Conservation (phyloP, 2,329 filamentous ascomycete species). For the Alternaria dauci region DNA sequence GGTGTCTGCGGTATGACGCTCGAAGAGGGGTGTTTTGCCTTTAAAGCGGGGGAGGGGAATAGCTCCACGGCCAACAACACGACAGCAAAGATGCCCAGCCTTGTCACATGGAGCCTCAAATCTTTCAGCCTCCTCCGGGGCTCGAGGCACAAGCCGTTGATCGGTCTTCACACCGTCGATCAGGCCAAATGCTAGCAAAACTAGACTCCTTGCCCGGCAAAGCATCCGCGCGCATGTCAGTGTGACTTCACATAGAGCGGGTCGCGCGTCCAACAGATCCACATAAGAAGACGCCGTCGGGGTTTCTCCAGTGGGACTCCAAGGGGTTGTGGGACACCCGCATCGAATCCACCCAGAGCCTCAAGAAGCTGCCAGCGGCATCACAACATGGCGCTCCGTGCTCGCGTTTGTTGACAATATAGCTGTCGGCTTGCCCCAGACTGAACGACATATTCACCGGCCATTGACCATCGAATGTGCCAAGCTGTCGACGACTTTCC, state of each 20-base stretch:
- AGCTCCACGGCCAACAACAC: conserved; percentile 21
- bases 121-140: conserved; percentile 34
- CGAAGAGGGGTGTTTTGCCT: conserved; percentile 33
- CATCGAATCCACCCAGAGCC: conserved; percentile 19
- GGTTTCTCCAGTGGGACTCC: conserved; percentile 17
- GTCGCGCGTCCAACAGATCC: conserved; percentile 28
- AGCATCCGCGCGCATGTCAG: conserved; percentile 32
- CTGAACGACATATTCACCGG: not conserved
- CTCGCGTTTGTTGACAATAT: not conserved
- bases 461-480: not conserved
- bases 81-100: conserved; percentile 25
- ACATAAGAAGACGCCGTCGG: conserved; percentile 17
- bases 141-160: conserved; percentile 28
- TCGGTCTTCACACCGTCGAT: conserved; percentile 24
- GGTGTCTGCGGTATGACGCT: conserved; percentile 36
- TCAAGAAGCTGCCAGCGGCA: conserved; percentile 7
- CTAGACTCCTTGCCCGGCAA: conserved; percentile 17
- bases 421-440: conserved; percentile 2
- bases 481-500: not conserved
- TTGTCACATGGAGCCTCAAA: conserved; percentile 35
- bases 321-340: conserved; percentile 17
- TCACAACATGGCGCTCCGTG: conserved; percentile 11
- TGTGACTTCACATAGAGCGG: conserved; percentile 38
- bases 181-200: conserved; percentile 16
- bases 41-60: conserved; percentile 37